Percentiles rank a stretch among this genome's conserved stretches.
Evolutionary conservation across 495 filamentous ascomycete species (phyloP).

Genomic region (Penicillium robsamsonii): DNA sequence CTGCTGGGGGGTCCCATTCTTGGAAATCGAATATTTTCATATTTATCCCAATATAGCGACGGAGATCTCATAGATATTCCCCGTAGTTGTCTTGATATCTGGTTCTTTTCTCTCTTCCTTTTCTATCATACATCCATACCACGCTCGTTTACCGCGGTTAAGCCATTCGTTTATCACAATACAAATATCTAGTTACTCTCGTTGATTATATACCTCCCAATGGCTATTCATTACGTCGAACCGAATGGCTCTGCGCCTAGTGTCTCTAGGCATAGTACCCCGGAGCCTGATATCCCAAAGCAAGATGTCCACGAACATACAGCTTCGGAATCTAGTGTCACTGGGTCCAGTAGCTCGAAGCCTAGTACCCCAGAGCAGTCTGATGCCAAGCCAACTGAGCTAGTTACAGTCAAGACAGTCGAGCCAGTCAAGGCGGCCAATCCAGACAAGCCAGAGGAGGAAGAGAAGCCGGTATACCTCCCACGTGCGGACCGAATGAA

Average conservation of each 20-base stretch:
- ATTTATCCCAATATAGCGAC: background rate
- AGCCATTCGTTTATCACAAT: background rate
- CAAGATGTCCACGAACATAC: background rate
- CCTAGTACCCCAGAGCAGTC: background rate
- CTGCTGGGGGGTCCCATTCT: background rate
- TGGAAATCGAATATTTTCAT: background rate
- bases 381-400: background rate
- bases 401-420: background rate
- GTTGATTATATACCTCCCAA: background rate
- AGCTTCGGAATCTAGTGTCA: background rate
- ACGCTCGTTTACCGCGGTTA: background rate
- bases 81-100: background rate
- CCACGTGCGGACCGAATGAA: background rate
- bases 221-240: background rate
- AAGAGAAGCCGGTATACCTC: background rate
- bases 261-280: background rate
- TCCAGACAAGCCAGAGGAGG: background rate
- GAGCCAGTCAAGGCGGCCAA: background rate
- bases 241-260: background rate
- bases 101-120: background rate
- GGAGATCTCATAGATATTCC: background rate
- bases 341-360: background rate
- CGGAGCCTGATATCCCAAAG: background rate
- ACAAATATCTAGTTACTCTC: background rate
- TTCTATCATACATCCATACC: background rate